A percentile compares a stretch with the other conserved stretches of the same genome.
Evolutionary conservation across 192 early-diverging fungal species (phyloP).

Genomic region (Phycomyces blakesleeanus): DNA sequence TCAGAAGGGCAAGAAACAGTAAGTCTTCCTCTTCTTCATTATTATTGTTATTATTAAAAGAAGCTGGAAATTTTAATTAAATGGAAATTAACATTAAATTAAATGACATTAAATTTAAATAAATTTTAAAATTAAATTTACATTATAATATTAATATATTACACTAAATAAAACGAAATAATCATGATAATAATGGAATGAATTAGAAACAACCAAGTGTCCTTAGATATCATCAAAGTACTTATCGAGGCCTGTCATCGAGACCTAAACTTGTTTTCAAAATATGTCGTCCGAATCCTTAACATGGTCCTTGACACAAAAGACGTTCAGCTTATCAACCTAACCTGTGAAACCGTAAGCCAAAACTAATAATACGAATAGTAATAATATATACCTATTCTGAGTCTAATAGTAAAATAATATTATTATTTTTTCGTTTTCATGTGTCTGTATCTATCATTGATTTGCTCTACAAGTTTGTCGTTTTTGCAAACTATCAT

Average conservation of each 20-base stretch:
- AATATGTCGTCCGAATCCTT: conserved; percentile 72
- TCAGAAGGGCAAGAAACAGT: conserved; percentile 54
- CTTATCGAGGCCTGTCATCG: conserved; percentile 67
- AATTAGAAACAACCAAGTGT: conserved; percentile 64
- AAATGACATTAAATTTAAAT: no score
- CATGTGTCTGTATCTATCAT: no score
- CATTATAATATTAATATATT: background rate
- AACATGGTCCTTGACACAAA: conserved; percentile 50
- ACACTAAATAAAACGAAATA: background rate
- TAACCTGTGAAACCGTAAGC: conserved; percentile 59
- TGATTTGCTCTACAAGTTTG: conserved; percentile 49
- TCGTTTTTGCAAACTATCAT: conserved; percentile 65
- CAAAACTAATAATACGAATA: background rate
- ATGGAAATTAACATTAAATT: background rate
- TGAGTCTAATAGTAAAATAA: no score
- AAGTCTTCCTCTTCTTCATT: conserved; percentile 39
- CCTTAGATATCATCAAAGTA: conserved; percentile 70
- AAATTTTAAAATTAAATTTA: no score
- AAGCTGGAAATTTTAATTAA: no score
- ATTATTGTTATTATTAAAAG: no score
- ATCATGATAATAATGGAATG: background rate
- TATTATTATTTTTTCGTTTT: no score
- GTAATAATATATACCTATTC: no score
- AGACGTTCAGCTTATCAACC: conserved; percentile 57
- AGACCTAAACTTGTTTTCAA: conserved; percentile 80